A percentile compares a stretch with the other conserved stretches of the same genome.
These are phyloP conservation scores for Aspergillus tubingensis DNA, from an alignment of 2,329 filamentous ascomycete genomes.

Conservation along the genomic window DNA sequence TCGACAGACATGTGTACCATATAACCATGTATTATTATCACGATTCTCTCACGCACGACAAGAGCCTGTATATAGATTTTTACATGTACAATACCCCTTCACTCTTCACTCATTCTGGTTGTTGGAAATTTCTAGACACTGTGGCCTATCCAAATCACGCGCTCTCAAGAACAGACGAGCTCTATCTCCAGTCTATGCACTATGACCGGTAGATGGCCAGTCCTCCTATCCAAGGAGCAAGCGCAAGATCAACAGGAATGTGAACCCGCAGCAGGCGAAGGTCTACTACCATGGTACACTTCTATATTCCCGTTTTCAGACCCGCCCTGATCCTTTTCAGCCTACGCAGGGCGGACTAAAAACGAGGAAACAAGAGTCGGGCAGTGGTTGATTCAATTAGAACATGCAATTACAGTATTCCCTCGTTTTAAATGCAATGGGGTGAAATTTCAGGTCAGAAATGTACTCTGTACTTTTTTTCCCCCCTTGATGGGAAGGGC, in stretches of 20 bases:
- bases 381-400: background rate
- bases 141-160: conserved; percentile 10
- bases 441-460: background rate
- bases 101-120: conserved; percentile 10
- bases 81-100: conserved; percentile 24
- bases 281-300: conserved; percentile 28
- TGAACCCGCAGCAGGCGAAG: conserved; percentile 24
- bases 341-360: conserved; percentile 58
- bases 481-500: background rate
- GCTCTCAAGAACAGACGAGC: conserved; percentile 49
- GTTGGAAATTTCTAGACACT: conserved; percentile 7
- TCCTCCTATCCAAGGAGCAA: conserved; percentile 37
- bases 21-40: conserved; percentile 17
- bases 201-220: conserved; percentile 54
- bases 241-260: conserved; percentile 53
- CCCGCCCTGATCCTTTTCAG: conserved; percentile 51
- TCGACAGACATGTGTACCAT: background rate
- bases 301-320: conserved; percentile 55
- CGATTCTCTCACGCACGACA: conserved; percentile 20
- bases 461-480: background rate
- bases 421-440: background rate
- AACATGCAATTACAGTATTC: background rate
- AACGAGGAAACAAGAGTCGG: conserved; percentile 54
- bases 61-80: conserved; percentile 23
- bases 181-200: conserved; percentile 50